Base-by-base conservation (phyloP, 2,329 filamentous ascomycete genomes). In the Colletotrichum eremochloae region DNA sequence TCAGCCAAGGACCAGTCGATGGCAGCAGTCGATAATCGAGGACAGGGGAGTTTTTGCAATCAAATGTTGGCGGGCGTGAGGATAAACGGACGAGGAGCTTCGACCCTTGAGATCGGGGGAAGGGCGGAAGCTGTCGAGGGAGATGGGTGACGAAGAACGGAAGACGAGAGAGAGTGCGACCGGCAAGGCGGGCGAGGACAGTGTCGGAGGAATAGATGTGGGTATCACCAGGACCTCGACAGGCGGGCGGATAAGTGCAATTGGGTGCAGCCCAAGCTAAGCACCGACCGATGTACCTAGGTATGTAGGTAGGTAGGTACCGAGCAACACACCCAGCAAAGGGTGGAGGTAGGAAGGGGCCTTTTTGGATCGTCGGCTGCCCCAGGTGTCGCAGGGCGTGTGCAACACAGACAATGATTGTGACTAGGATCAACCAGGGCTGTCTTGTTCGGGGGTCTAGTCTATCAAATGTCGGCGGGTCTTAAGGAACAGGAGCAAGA, bases 201-300 rank as follows among this genome's bases (percentile, higher is more conserved):
- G 70, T 65, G 67, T 73, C 71, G 71, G 71, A 67, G 67, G 71
- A 71, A 71, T 44, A 73, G 71, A 73, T 71, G 71, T 73, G 71
- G 71, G 52, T 66, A 71, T 71, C 62, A 58, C 61, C 40, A 73
- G 69, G 66, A 46, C 56, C 42, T 73, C 68, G 44, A 73, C 53
- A 70, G 70, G 60, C 53, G 66, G 69, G 69, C 70, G 60, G 70
- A 67, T 72, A 72, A 57, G 63, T 62, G 62, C 40, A 64, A 55
- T 64, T 64, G 62, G 60, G 67, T 56, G 53, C 38, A 57, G 53
- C 57, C 60, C 46, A 72, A 64, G 66, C 69, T 63, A 63, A 40
- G 40, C 53, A 72, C 53, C 44, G 60, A 69, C 20, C 46, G 20
- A 48, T n/a, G 46, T 48, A 48, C 18, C 18, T 46, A 24, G n/a